phyloP scores from a whole-genome alignment of 1,284 basidiomycete genomes.

The Microbotryum saponariae region DNA sequence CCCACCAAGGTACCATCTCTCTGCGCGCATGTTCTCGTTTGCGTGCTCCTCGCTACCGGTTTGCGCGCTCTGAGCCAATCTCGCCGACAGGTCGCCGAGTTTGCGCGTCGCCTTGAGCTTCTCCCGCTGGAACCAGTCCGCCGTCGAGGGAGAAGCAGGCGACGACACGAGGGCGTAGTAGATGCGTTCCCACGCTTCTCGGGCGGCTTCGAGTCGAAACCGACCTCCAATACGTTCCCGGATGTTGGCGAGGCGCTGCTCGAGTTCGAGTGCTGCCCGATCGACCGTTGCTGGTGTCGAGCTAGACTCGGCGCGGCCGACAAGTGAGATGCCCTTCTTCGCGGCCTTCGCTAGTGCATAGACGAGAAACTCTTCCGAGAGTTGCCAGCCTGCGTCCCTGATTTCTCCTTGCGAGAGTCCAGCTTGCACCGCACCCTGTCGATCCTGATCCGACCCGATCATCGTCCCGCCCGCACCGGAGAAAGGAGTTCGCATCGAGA shows the following conservation, averaged over 20 bases:
- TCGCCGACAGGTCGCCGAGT: constrained; percentile 24
- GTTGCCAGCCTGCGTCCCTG: constrained; percentile 30
- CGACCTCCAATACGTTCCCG: constrained; percentile 33
- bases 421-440: not conserved
- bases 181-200: constrained; percentile 30
- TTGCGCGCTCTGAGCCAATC: constrained; percentile 20
- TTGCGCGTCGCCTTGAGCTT: constrained; percentile 24
- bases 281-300: constrained; percentile 14
- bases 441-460: constrained; percentile 7
- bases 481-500: not conserved
- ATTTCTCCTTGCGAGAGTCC: constrained; percentile 10
- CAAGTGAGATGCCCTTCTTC: constrained; percentile 23
- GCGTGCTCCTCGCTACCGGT: constrained; percentile 10
- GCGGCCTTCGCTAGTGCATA: constrained; percentile 26
- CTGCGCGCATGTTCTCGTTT: constrained; percentile 10
- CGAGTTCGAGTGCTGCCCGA: constrained; percentile 33
- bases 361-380: constrained; percentile 34
- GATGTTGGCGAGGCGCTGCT: constrained; percentile 32
- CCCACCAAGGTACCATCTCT: constrained; percentile 24
- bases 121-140: constrained; percentile 19
- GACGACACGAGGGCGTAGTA: constrained; percentile 17
- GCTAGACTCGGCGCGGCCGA: constrained; percentile 3
- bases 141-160: constrained; percentile 5
- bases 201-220: constrained; percentile 19
- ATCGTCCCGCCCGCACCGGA: constrained; percentile 6